Conservation (phyloP, 2,329 filamentous ascomycete genomes). For the Cylindrodendrum hubeiense region DNA sequence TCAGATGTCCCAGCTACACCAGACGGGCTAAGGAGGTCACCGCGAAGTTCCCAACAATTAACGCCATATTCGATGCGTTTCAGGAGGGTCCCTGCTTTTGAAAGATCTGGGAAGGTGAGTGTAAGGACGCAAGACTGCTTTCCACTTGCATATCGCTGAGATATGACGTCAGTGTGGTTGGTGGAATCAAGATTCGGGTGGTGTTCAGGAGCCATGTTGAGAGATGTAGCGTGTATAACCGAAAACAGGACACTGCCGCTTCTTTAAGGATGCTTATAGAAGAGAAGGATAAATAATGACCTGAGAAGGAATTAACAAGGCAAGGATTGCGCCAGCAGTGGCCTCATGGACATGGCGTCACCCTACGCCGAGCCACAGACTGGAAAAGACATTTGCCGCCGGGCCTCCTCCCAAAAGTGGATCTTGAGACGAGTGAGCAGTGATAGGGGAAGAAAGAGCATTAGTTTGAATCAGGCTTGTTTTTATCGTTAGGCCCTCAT, state of each 20-base stretch:
- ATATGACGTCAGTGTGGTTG: neutral
- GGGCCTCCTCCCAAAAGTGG: neutral
- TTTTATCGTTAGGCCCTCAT: no score
- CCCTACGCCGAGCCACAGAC: neutral
- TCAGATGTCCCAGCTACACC: neutral
- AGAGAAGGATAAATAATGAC: neutral
- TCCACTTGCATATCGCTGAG: neutral
- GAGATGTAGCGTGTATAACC: neutral
- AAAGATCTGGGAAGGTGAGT: conserved; percentile 13
- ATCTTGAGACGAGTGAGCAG: neutral
- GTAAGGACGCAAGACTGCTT: conserved; percentile 5
- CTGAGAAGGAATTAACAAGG: neutral
- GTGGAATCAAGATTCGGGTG: neutral
- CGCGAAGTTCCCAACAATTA: conserved; percentile 7
- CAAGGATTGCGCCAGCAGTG: neutral
- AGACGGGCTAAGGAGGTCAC: neutral
- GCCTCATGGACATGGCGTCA: neutral
- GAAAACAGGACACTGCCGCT: neutral
- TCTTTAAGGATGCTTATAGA: no score
- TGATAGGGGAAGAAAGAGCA: neutral
- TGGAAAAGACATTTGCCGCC: neutral
- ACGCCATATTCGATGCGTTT: neutral
- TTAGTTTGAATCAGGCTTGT: no score
- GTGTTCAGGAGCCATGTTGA: neutral
- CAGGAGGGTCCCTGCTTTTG: neutral